Base-by-base conservation (phyloP, 2,329 filamentous ascomycete species). In the Bertia moriformis region DNA sequence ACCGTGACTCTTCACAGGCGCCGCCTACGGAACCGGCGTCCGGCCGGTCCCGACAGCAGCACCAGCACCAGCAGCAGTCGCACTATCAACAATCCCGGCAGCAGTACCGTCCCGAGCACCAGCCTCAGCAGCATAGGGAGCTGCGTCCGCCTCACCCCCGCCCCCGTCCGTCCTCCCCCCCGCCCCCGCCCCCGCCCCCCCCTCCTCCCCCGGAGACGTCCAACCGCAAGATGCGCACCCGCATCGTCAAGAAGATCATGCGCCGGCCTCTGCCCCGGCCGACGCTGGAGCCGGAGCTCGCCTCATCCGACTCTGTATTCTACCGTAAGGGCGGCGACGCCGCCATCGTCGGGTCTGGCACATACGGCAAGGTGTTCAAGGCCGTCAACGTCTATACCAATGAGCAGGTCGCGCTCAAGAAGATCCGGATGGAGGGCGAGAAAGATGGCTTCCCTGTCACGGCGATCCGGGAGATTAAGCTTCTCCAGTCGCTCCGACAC, bases 301-400 rank as follows among this genome's bases (percentile, higher is more conserved):
- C 77, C 10, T 65, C 69, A 4, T 93, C 88, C 0, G 82, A 89
- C 36, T 95, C 88, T 1, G 87, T 96, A 3, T 96, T 93, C 58
- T 94, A 82, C 61, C 73, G 89, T 45, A 96, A 95, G 54, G 88
- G 88, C 1, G 89, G 89, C n/a, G 94, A 96, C 49, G 89, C 93
- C 55, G 96, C 89, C 1, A 89, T 96, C 0, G 82, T 96, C 15
- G 89, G 89, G 14, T 93, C 89, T 33, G 89, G 89, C 10, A 96
- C 89, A 1, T 96, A 95, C 50, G 91, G 86, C 39, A 93, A 93
- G 57, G 87, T 94, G 3, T 94, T 93, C 66, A 93, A 93, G 56
- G 87, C 78, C n/a, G 66, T 87, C 5, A 86, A 94, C 51, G 84
- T 91, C n/a, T 93, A 93, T 54, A 93, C 84, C 1, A 83, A 83